Evolutionary conservation across 1,284 basidiomycete genomes (phyloP).

Genomic region (Vanrija humicola): DNA sequence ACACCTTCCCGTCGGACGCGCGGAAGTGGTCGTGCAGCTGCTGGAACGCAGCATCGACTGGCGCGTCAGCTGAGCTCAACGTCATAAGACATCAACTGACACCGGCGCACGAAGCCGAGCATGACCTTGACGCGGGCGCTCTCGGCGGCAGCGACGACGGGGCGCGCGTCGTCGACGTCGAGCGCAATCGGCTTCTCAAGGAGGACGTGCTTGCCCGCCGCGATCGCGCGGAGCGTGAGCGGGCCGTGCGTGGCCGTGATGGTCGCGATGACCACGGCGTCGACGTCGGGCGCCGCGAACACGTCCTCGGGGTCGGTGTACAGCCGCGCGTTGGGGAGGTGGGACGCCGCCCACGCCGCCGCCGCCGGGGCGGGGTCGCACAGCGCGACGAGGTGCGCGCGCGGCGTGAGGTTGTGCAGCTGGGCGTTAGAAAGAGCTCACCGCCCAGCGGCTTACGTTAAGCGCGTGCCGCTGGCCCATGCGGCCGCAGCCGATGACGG

Average conservation of each 20-base stretch:
- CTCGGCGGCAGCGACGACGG: conserved; percentile 26
- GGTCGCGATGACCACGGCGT: conserved; percentile 29
- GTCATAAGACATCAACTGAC: conserved; percentile 18
- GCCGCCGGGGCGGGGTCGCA: conserved; percentile 10
- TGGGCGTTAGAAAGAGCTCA: background rate
- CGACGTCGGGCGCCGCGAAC: conserved; percentile 11
- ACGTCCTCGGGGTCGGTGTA: conserved; percentile 7
- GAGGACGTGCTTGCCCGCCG: conserved; percentile 32
- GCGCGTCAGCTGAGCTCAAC: background rate
- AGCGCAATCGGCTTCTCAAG: conserved; percentile 40
- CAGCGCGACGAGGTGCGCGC: conserved; percentile 25
- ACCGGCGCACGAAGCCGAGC: conserved; percentile 36
- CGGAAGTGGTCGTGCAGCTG: too few relatives aligned
- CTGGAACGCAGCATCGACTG: conserved; percentile 23
- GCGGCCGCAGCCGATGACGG: conserved; percentile 16
- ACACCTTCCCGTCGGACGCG: conserved; percentile 13
- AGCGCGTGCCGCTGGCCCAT: conserved; percentile 25
- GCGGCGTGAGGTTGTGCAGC: conserved; percentile 17
- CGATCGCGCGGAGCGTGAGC: conserved; percentile 21
- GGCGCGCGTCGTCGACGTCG: conserved; percentile 22
- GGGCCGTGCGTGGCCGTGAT: conserved; percentile 24
- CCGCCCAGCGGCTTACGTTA: conserved; percentile 8
- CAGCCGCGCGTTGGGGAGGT: conserved; percentile 9
- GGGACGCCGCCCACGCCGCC: conserved; percentile 5
- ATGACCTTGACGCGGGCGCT: conserved; percentile 31